Evolutionary conservation across 768 basidiomycete genomes (phyloP), one percentile per base, ranked within the genome.

Genomic region (Podaxis rugospora): DNA sequence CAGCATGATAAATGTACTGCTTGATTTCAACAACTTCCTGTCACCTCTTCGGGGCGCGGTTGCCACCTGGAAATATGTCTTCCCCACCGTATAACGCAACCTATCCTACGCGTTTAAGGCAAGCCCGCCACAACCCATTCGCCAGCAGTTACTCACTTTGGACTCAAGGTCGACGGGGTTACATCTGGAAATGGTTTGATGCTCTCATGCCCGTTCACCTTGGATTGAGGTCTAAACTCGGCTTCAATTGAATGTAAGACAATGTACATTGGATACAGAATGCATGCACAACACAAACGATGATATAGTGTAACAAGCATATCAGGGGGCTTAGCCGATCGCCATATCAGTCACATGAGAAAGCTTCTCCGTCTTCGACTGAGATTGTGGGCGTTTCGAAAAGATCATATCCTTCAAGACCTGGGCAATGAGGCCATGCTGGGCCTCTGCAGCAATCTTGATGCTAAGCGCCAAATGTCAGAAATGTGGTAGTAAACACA

Each of bases 401-500:
- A 98, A 97, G 42, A 98, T 83, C 47, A 93, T 83, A 64, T 96
- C 94, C 71, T 98, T 98, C 70, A 98, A 81, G 4, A 96, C 86
- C 70, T 98, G 95, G 1, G 94, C 81, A 62, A 97, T 94, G 57
- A 98, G 84, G 1, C 94, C 95, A 66, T 98, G 95, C 66, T 96
- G 93, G 1, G 92, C 92, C 70, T 98, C 95, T 3, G 88, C 82
- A 0, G 94, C 87, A 57, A 98, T 93, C 67, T 91, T 94, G 42
- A 86, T 88, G 70, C 95, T 98, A 50, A 55, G 55, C 39, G 64
- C 3, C 28, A 32, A 25, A 50, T 6, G 27, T 61, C n/a, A 46
- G 51, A 57, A 11, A 57, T 23, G 32, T 18, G 11, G 27, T 28
- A 56, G 44, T 37, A 51, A 36, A 18, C 1, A n/a, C 0, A 27